Percentiles rank a stretch among this genome's conserved stretches.
Evolutionary conservation across 2,329 filamentous ascomycete species (phyloP).

Genomic region (Ascochyta rabiei): DNA sequence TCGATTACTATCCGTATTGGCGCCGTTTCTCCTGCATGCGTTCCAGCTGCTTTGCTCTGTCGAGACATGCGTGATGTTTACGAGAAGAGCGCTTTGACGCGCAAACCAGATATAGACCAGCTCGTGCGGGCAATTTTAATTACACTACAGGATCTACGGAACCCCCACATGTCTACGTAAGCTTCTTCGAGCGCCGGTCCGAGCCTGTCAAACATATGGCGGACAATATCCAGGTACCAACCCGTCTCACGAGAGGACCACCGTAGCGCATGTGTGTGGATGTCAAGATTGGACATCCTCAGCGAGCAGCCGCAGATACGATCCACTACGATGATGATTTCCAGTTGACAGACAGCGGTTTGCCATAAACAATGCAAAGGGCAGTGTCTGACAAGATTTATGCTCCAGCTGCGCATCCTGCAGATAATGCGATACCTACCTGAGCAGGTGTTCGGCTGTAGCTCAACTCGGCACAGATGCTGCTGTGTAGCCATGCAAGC

Average conservation of each 20-base stretch:
- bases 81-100: neutral
- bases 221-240: neutral
- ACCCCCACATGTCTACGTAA: conserved; percentile 14
- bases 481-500: neutral
- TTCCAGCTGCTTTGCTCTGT: conserved; percentile 1
- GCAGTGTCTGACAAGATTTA: neutral
- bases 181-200: neutral
- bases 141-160: conserved; percentile 11
- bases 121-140: conserved; percentile 3
- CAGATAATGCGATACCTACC: conserved; percentile 3
- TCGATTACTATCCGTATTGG: conserved; percentile 4
- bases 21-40: conserved; percentile 1
- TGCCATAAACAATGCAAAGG: neutral
- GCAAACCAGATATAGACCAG: conserved; percentile 1
- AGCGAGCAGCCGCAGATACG: neutral
- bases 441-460: neutral
- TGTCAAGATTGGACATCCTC: conserved; percentile 3
- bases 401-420: neutral
- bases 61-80: conserved; percentile 5
- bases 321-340: neutral
- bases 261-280: neutral
- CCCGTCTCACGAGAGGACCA: neutral
- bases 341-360: neutral
- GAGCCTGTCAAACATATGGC: conserved; percentile 1
- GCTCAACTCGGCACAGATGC: neutral